Percentiles rank a stretch among this genome's conserved stretches.
Conservation (phyloP, 2,329 filamentous ascomycete species). For the Colletotrichum caudatum region DNA sequence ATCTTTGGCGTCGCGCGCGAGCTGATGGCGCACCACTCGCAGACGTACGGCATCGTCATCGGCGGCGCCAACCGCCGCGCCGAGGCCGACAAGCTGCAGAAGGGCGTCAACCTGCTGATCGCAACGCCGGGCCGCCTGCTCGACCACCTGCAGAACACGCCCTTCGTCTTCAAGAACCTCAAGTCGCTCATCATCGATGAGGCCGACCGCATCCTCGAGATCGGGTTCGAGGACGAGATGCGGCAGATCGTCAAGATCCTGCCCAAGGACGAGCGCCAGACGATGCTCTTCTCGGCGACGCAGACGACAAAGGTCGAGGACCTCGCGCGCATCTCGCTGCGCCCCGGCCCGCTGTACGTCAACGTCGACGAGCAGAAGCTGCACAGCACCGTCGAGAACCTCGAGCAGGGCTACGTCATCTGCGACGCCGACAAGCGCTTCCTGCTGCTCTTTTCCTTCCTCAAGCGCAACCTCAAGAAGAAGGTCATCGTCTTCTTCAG, state of each 20-base stretch:
- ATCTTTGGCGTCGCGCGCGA: conserved; percentile 96
- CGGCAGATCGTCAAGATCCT: conserved; percentile 95
- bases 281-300: conserved; percentile 98
- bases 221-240: conserved; percentile 99
- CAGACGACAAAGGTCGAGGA: conserved; percentile 99
- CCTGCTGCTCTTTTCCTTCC: conserved; percentile 91
- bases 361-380: conserved; percentile 94
- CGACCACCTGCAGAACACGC: conserved; percentile 94
- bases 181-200: conserved; percentile 95
- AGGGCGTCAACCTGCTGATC: conserved; percentile 94
- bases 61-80: conserved; percentile 91
- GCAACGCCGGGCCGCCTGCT: conserved; percentile 93
- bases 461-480: conserved; percentile 92
- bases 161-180: conserved; percentile 92
- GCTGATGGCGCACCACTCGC: conserved; percentile 93
- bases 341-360: conserved; percentile 93
- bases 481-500: conserved; percentile 98
- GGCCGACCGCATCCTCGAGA: conserved; percentile 94
- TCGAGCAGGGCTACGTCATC: conserved; percentile 96
- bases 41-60: conserved; percentile 94
- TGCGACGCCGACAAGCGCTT: conserved; percentile 96
- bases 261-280: conserved; percentile 87
- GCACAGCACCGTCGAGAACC: conserved; percentile 89
- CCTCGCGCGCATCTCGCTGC: conserved; percentile 90
- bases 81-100: conserved; percentile 92